Percentiles rank a stretch among this genome's conserved stretches.
Evolutionary conservation across 2,329 filamentous ascomycete species (phyloP).

Genomic region (Ophiostoma sp.): DNA sequence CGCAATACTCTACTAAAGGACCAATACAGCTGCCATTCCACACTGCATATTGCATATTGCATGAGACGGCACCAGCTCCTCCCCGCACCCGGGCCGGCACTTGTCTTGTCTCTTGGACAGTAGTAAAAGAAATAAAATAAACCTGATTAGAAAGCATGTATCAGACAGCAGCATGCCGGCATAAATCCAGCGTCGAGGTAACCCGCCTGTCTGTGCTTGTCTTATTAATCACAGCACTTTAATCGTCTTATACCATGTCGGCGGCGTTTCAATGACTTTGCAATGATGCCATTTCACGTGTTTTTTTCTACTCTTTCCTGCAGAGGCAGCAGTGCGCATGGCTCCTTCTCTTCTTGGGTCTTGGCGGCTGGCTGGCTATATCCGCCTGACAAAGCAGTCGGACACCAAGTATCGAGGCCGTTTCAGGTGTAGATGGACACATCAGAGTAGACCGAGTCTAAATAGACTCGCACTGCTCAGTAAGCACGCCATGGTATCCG

Average conservation of each 20-base stretch:
- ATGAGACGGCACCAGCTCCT: background rate
- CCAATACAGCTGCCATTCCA: background rate
- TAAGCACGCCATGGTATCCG: too few species aligned
- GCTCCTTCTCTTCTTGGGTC: background rate
- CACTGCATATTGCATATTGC: background rate
- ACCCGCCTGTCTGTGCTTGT: background rate
- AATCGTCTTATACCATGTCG: background rate
- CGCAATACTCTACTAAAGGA: background rate
- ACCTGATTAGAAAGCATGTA: background rate
- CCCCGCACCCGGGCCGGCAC: background rate
- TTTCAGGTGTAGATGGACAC: too few species aligned
- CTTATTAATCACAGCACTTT: background rate
- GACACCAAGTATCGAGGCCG: too few species aligned
- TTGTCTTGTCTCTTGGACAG: background rate
- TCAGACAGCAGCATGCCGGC: background rate
- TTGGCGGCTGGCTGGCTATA: background rate
- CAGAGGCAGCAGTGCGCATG: background rate
- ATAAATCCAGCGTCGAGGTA: background rate
- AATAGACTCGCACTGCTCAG: too few species aligned
- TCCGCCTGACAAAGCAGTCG: too few species aligned
- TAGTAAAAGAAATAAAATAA: too few species aligned
- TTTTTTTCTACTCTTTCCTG: background rate
- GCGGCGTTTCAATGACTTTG: too few species aligned
- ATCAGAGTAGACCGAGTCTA: too few species aligned
- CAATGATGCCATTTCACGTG: conserved; percentile 1